Evolutionary conservation across 2,329 filamentous ascomycete genomes (phyloP), one percentile per base, ranked within the genome.

Genomic region (Diaporthe nobilis): DNA sequence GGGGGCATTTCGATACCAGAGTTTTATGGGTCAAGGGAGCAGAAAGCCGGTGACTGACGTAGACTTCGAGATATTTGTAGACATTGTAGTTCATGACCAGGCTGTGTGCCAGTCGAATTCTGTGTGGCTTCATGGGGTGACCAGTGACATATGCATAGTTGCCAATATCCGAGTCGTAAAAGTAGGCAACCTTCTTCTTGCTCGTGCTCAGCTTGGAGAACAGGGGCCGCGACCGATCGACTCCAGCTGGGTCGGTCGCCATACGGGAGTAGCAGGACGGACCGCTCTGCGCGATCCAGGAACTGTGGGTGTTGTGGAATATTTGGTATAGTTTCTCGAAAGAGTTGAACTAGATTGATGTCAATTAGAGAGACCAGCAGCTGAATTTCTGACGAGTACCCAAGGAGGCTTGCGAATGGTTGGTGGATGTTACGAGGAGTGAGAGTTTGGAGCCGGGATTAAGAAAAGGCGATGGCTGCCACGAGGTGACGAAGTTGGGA

Each of bases 121-220:
- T 94, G 90, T 98, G 98, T 78, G 97, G 97, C 85, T 99, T 99
- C 97, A 99, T 99, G 57, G 97, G 97, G 87, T 99, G 97, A 28
- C 95, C 95, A 77, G 95, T 95, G 75, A 98, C 95, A 82, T 98
- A 98, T 83, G 96, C 96, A 88, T 98, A 98, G 85, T 98, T 98
- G 79, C 96, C 96, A 82, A 98, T 97, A 86, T 98, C 96, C 4
- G 95, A 97, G 83, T 98, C 96, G 89, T 98, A 98, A 85, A 98
- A 98, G 87, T 98, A 98, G 74, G 96, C 96, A 75, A 98, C 95
- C 83, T 96, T 95, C 86, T 97, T 98, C 81, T 85, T 85, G 79
- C 81, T 80, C 47, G 80, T 82, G 72, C 87, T 85, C 37, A 87
- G 85, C 75, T 86, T 83, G 76, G 86, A 85, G 78, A 83, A 84